Evolutionary conservation across 1,284 basidiomycete genomes (phyloP).

Genomic region (Tremellales sp.): DNA sequence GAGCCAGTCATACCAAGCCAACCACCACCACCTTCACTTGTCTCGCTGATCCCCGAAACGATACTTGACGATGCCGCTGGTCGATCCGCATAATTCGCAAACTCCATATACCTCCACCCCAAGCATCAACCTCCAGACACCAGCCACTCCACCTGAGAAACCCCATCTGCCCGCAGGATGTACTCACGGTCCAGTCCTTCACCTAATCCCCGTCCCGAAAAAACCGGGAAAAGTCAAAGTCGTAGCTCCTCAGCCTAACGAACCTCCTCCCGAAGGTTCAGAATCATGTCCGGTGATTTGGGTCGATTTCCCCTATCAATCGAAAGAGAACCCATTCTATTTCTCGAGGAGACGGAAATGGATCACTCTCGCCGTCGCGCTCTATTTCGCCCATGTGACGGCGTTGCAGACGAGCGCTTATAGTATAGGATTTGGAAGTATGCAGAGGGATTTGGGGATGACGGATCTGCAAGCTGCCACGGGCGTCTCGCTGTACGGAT

Average conservation of each 20-base stretch:
- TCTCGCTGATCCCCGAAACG: no score
- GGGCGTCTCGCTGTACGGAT: constrained; percentile 59
- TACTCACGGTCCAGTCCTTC: not conserved
- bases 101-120: not conserved
- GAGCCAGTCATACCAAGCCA: no score
- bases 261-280: not conserved
- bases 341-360: constrained; percentile 57
- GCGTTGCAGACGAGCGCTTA: constrained; percentile 59
- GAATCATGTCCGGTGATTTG: constrained; percentile 36
- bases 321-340: constrained; percentile 57
- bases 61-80: not conserved
- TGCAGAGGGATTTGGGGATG: constrained; percentile 62
- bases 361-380: constrained; percentile 59
- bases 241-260: not conserved
- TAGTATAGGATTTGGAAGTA: constrained; percentile 57
- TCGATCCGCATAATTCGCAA: not conserved
- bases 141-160: not conserved
- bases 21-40: no score
- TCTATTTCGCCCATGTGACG: constrained; percentile 58
- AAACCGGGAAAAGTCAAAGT: not conserved
- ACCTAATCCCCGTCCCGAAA: not conserved
- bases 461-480: constrained; percentile 59
- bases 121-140: not conserved
- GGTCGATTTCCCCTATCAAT: constrained; percentile 59
- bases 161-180: not conserved